Evolutionary conservation across 441 rosid species (phyloP), one percentile per base, ranked within the genome.

Genomic region (Sinapis alba): DNA sequence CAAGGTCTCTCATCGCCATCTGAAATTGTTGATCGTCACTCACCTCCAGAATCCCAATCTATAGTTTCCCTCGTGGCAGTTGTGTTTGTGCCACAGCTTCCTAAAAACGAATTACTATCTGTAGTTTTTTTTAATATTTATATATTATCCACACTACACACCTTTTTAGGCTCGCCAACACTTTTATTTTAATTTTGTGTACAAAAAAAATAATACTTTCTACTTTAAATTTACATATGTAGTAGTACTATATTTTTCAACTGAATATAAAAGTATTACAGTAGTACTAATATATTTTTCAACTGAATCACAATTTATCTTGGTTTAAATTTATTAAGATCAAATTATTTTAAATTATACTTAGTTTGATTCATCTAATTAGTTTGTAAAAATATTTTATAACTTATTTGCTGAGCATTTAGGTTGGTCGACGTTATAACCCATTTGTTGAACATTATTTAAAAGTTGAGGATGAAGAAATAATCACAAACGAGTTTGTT

Each of bases 1-100:
- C 93, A 12, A 95, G 83, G 68, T 95, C 99, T 65, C 99, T 81
- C 97, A 90, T 91, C 90, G 97, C 91, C 99, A 94, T 94, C n/a
- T n/a, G n/a, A n/a, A n/a, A n/a, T n/a, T n/a, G n/a, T n/a, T n/a
- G 74, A 69, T 76, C 70, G 41, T 43, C 71, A 69, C 71, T 43
- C 71, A 69, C 71, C 79, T 69, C 18, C 79, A 65, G 41, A 69
- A 54, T 34, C 71, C 75, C 74, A 69, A 76, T 76, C 74, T 69
- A 19, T 75, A 28, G 19, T 30, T 23, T 32, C 16, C n/a, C 66
- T 45, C 65, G 65, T 76, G 59, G 65, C 75, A 74, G 59, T 76
- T 19, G 36, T 32, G 6, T 30, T 20, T 28, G 57, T n/a, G 58
- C 63, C 21, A 72, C 54, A 38, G 45, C 57, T 64, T 56, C 59